Base-by-base conservation (phyloP, 495 filamentous ascomycete species). In the Xylaria flabelliformis region DNA sequence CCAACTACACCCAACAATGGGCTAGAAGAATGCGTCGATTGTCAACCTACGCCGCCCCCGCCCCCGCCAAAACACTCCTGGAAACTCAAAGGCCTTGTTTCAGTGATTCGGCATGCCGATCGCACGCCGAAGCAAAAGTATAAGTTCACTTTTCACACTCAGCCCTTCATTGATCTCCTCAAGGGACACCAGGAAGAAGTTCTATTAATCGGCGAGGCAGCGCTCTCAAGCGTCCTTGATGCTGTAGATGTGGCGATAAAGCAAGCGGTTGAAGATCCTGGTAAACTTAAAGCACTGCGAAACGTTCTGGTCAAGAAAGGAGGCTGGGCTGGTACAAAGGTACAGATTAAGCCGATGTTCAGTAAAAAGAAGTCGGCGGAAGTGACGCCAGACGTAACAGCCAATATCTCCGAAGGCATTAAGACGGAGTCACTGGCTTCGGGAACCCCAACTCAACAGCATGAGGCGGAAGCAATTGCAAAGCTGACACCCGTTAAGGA, bases 331-430 rank as follows among this genome's bases (percentile, higher is more conserved):
- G 96, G 96, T 0, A 99, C 96, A 5, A 99, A 99, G 82, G 95
- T 99, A 34, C 96, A 99, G 82, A 98, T 99, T 76, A 99, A 99
- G 82, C 96, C 96, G 1, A 94, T 99, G 92, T 99, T 98, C 81
- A 89, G 93, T 50, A 97, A 94, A 80, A 87, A 91, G 69, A 91
- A 91, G 78, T 85, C 86, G 13, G 88, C 91, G 67, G 80, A 80
- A 21, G 74, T 80, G 53, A 41, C 73, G 41, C 51, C 77, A 12
- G 74, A 69, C 48, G 67, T 73, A 32, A 76, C 74, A 39, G 73
- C 74, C 32, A 73, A 72, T 63, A 70, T 72, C 34, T 66, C 76
- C 10, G 77, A 74, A 55, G 77, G 65, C 4, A 64, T 71, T 4
- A 75, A 76, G 53, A 51, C 71, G 63, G 77, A 74, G n/a, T 74